Evolutionary conservation across 768 basidiomycete species (phyloP).

Genomic region (Xanthoconium stramineum): DNA sequence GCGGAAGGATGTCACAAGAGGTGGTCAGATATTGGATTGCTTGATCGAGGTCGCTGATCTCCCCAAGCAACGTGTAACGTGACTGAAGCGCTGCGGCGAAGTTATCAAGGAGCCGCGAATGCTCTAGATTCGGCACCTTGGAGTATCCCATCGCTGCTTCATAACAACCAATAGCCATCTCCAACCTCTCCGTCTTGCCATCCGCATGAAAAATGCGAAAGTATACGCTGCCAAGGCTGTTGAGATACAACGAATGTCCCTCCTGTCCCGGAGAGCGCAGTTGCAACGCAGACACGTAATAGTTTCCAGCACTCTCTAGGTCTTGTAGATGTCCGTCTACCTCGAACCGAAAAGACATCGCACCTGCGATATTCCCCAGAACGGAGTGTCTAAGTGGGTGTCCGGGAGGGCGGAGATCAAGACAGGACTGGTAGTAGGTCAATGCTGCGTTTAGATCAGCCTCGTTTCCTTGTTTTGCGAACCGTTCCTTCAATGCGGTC

Average conservation of each 20-base stretch:
- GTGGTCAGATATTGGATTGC: constrained; percentile 20
- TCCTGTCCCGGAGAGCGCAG: constrained; percentile 14
- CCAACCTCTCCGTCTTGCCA: constrained; percentile 15
- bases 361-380: constrained; percentile 22
- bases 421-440: constrained; percentile 10
- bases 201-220: constrained; percentile 3
- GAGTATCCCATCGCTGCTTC: constrained; percentile 16
- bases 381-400: constrained; percentile 8
- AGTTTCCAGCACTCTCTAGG: constrained; percentile 17
- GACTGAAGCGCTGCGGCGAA: constrained; percentile 17
- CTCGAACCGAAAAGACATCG: constrained; percentile 23
- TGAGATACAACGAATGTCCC: constrained; percentile 11
- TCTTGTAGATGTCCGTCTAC: constrained; percentile 20
- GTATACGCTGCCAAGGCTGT: constrained; percentile 7
- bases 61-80: constrained; percentile 13
- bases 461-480: constrained; percentile 7
- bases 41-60: constrained; percentile 21
- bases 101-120: constrained; percentile 19
- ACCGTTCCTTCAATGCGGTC: constrained; percentile 17
- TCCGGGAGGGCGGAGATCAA: constrained; percentile 22
- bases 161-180: constrained; percentile 21
- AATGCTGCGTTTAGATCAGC: constrained; percentile 20
- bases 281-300: constrained; percentile 15
- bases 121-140: constrained; percentile 9
- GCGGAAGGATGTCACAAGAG: constrained; percentile 15